A percentile compares a stretch with the other conserved stretches of the same genome.
Conservation (phyloP, 495 filamentous ascomycete genomes). For the Talaromyces thailandensis region DNA sequence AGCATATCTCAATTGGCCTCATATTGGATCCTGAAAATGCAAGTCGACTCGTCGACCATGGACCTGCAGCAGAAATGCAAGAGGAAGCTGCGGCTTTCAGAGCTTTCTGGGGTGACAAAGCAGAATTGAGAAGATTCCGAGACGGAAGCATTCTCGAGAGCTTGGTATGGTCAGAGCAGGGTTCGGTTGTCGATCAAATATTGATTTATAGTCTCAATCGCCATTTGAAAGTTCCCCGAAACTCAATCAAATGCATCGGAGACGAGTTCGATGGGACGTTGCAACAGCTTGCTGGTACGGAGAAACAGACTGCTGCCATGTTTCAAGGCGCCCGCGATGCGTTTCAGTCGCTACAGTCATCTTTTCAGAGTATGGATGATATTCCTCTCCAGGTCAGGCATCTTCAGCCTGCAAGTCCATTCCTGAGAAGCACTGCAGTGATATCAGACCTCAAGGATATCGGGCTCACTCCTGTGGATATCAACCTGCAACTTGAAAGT, state of each 20-base stretch:
- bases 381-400: constrained; percentile 76
- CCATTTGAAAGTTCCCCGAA: constrained; percentile 48
- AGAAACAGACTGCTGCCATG: constrained; percentile 25
- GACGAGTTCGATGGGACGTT: constrained; percentile 52
- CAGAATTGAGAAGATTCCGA: constrained; percentile 45
- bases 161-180: constrained; percentile 65
- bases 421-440: constrained; percentile 65
- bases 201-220: constrained; percentile 58
- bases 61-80: constrained; percentile 72
- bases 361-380: constrained; percentile 64
- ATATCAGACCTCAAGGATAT: constrained; percentile 12
- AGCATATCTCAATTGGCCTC: constrained; percentile 52
- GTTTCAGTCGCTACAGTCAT: constrained; percentile 62
- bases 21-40: constrained; percentile 62
- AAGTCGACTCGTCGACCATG: constrained; percentile 70
- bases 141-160: constrained; percentile 53
- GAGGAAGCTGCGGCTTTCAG: constrained; percentile 37
- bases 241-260: constrained; percentile 49
- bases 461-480: constrained; percentile 43
- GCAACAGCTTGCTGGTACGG: constrained; percentile 25
- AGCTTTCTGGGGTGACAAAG: constrained; percentile 45
- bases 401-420: constrained; percentile 58
- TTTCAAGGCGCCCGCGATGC: constrained; percentile 53
- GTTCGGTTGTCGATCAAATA: constrained; percentile 72
- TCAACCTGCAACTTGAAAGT: constrained; percentile 84